Evolutionary conservation across 164 flowering plant species (phyloP), one percentile per base, ranked within the genome.

Genomic region (Cinnamomum micranthum): DNA sequence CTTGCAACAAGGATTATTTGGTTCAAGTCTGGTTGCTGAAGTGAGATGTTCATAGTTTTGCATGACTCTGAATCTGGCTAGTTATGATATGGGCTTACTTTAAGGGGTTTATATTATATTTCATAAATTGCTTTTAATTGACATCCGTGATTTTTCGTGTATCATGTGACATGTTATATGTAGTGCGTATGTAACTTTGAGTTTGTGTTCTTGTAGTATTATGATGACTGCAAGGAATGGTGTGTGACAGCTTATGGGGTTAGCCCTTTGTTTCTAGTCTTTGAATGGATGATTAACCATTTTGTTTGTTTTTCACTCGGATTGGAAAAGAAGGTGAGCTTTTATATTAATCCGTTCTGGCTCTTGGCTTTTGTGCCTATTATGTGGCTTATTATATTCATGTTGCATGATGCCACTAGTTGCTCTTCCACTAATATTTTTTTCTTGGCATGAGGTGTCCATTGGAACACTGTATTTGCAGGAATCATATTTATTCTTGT

Each of bases 1-100:
- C 69, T 66, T 71, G 77, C 25, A 67, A 62, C 51, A 74, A 76
- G 72, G 79, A 67, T 52, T 67, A 69, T 55, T 35, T 71, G 72
- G 69, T 2, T 78, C 33, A 68, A 75, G 15, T 68, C 65, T 79
- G 80, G 78, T 74, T 71, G 51, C 78, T 55, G 72, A 80, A 76
- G 74, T 84, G 86, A 80, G 76, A 77, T 84, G 86, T 80, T 76
- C 80, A 83, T 84, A 83, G 82, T 74, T 81, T 68, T 77, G 78
- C 85, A 82, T 78, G 80, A 78, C 80, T 84, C 76, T 79, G 81
- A 82, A 83, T 79, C 76, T 80, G 82, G 83, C 76, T 80, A 75
- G 75, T 79, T 51, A 80, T 78, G 71, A 58, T 83, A 73, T 72
- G 59, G 73, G 68, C 65, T 72, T 77, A 75, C 71, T 72, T 24